Evolutionary conservation across 805 yeast species (phyloP), one percentile per base, ranked within the genome.

Genomic region (Wickerhamiella australiensis): DNA sequence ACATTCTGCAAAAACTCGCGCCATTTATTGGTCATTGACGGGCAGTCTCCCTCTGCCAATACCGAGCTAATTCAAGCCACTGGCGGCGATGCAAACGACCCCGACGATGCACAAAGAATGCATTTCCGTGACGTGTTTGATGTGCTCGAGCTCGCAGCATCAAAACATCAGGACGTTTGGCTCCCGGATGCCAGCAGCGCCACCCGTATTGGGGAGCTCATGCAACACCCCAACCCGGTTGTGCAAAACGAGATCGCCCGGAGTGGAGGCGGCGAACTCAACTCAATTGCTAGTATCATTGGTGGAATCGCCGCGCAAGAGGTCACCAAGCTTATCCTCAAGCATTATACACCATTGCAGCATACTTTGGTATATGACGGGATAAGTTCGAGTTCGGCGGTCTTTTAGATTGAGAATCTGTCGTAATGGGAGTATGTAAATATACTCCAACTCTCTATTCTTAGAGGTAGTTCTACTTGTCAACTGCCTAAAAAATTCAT

Each of bases 271-370:
- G 52, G 57, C 0, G 78, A 76, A 54, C 46, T 77, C 12, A 80
- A 77, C 53, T 81, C 82, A 56, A 71, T 77, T 13, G 67, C 81
- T 18, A 72, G 95, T 3, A 64, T 85, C 3, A 68, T 85, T 55
- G 97, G 96, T 1, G 97, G 96, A 0, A 68, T 88, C 11, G 87
- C 78, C 0, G 80, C 86, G 2, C 96, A 90, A 61, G 98, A 90
- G 61, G 78, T 76, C 3, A 69, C 85, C 47, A 90, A 92, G 65
- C 53, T 76, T 2, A 57, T 84, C 21, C 85, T 95, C 1, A 74
- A 75, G 33, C 97, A 90, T 63, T 87, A 85, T 56, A 71, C 81
- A 4, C 94, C 96, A 0, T 58, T 86, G 40, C 80, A 80, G 54
- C 83, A 85, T 57, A 65, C 79, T 7, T 68, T 81, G 49, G 71